Conservation (phyloP, 345 rosid species). For the Sonneratia alba region DNA sequence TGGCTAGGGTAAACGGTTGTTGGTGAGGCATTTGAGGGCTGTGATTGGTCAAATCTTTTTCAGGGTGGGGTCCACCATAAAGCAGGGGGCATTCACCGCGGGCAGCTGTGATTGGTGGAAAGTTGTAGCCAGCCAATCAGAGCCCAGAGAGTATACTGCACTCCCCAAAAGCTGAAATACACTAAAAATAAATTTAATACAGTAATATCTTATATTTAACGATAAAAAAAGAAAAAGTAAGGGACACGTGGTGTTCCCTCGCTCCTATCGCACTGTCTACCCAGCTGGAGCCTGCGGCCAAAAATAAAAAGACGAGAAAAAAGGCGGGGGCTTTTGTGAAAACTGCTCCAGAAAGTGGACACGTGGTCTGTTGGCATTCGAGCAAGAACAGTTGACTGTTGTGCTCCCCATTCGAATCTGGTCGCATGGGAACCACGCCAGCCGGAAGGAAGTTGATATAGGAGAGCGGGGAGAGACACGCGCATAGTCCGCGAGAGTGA, state of each 20-base stretch:
- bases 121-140: slow-evolving; percentile 10
- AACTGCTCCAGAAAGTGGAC: slow-evolving; percentile 7
- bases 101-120: slow-evolving; percentile 3
- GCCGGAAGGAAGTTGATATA: no score
- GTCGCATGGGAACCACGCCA: no score
- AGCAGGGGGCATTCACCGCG: not conserved
- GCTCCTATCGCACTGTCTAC: not conserved
- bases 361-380: slow-evolving; percentile 12
- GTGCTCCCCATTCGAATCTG: no score
- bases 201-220: no score
- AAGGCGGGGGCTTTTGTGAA: not conserved
- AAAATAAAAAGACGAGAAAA: not conserved
- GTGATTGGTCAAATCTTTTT: no score
- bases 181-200: no score
- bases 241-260: slow-evolving; percentile 11
- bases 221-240: no score
- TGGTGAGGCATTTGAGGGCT: no score
- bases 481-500: not conserved
- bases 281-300: no score
- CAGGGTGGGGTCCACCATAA: no score
- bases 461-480: not conserved
- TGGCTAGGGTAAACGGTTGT: no score
- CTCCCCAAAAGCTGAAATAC: slow-evolving; percentile 1
- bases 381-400: no score
- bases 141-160: slow-evolving; percentile 10